Evolutionary conservation across 1,139 yeast species (phyloP), one percentile per base, ranked within the genome.

Genomic region (Candida neerlandica): DNA sequence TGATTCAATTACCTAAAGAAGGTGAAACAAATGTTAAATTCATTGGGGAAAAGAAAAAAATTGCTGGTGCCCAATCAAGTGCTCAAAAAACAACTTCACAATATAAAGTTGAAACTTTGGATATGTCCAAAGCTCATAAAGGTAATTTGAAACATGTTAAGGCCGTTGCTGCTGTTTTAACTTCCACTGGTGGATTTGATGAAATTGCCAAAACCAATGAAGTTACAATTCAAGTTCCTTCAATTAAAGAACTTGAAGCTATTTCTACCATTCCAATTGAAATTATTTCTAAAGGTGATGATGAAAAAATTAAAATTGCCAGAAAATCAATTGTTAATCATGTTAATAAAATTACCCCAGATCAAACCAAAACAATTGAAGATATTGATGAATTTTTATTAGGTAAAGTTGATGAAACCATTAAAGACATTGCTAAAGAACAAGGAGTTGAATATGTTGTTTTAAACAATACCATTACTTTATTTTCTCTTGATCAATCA

Each of bases 91-190:
- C 62, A 63, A 80, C 76, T 62, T 78, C 67, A 39, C 75, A 72
- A 57, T 76, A 67, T 62, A 73, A 71, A 58, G 84, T 87, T 43
- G 91, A 87, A 59, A 72, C 82, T 21, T 77, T 92, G 63, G 96
- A 89, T 59, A 85, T 92, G 71, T 84, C 95, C 21, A 85, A 82
- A 66, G 96, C 97, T 37, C 97, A 92, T 66, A 89, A 89, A 61
- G 89, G 89, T 60, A 85, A 88, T 62, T 67, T 84, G 51, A 65
- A 73, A 29, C 97, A 92, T 61, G 96, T 95, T 32, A 82, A 82
- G 59, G 81, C 85, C 35, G 76, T 92, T 51, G 86, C 92, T 43
- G 74, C 85, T 15, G 88, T 78, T 66, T 86, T 92, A 62, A 66
- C 70, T 48, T 72, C 80, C 51, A 74, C 81, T 53, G 79, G 78